A percentile compares a stretch with the other conserved stretches of the same genome.
Evolutionary conservation across 2,329 filamentous ascomycete genomes (phyloP).

Genomic region (Ceratocystis alfenasii): DNA sequence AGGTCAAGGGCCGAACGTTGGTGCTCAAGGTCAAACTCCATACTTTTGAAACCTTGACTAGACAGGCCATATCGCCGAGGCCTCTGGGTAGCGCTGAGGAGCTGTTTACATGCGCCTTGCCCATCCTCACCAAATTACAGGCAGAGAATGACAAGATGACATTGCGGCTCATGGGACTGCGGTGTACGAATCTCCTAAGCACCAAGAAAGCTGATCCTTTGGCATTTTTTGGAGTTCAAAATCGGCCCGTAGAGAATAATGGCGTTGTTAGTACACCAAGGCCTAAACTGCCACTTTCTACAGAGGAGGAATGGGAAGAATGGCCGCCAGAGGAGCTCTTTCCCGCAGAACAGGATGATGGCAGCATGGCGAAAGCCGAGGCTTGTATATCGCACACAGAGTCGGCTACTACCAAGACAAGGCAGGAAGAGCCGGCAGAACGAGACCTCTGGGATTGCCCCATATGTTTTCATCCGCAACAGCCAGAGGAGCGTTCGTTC

Average conservation of each 20-base stretch:
- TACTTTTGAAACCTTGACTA: slow-evolving; percentile 80
- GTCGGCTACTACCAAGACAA: neutral
- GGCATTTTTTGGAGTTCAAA: slow-evolving; percentile 62
- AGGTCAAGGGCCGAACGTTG: slow-evolving; percentile 81
- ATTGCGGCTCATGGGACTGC: slow-evolving; percentile 73
- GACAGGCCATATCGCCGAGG: slow-evolving; percentile 64
- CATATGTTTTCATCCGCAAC: slow-evolving; percentile 67
- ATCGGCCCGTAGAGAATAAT: slow-evolving; percentile 24
- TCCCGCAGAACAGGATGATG: neutral
- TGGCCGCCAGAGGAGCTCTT: slow-evolving; percentile 47
- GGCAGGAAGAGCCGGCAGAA: slow-evolving; percentile 24
- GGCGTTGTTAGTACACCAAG: neutral
- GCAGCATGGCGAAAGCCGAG: neutral
- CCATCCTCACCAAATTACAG: slow-evolving; percentile 73
- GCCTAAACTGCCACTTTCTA: neutral
- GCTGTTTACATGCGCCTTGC: slow-evolving; percentile 66
- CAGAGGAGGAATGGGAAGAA: slow-evolving; percentile 48
- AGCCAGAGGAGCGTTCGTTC: slow-evolving; percentile 61
- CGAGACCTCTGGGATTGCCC: slow-evolving; percentile 71
- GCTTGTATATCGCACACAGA: neutral
- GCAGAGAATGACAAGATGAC: slow-evolving; percentile 71
- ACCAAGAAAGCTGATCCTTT: slow-evolving; percentile 69
- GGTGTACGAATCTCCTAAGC: slow-evolving; percentile 77
- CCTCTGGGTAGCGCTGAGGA: slow-evolving; percentile 66
- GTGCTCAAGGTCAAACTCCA: slow-evolving; percentile 89